A percentile compares a stretch with the other conserved stretches of the same genome.
Evolutionary conservation across 108 stramenopile species (phyloP).

Genomic region (Chaetoceros muelleri): DNA sequence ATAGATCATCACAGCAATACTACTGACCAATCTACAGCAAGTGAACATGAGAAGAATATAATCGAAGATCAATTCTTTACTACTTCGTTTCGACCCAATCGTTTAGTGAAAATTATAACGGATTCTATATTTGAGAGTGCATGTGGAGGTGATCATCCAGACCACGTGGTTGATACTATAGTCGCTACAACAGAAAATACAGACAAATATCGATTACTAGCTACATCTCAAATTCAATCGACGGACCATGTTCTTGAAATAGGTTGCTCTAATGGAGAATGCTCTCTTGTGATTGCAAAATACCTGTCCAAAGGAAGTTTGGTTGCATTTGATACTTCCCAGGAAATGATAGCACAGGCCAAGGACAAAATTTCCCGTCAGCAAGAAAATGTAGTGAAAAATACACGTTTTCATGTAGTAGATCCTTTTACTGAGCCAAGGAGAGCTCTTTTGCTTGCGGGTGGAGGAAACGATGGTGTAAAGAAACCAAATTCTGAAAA

Average conservation of each 20-base stretch:
- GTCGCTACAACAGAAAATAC: conserved; percentile 50
- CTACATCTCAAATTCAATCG: conserved; percentile 28
- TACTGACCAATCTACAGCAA: conserved; percentile 6
- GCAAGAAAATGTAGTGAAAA: conserved; percentile 3
- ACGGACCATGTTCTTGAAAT: conserved; percentile 66
- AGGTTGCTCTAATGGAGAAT: conserved; percentile 73
- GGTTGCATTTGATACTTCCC: conserved; percentile 68
- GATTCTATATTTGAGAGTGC: no score
- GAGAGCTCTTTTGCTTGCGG: conserved; percentile 19
- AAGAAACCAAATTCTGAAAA: conserved; percentile 5
- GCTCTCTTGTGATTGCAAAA: conserved; percentile 28
- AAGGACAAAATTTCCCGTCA: conserved; percentile 2
- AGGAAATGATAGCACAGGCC: conserved; percentile 44
- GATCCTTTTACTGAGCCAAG: conserved; percentile 61
- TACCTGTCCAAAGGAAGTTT: conserved; percentile 22
- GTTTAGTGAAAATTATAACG: no score
- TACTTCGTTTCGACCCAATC: conserved; percentile 4
- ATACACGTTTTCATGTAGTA: conserved; percentile 21
- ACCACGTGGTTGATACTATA: background rate
- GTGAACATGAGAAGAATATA: conserved; percentile 8
- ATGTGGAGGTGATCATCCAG: no score
- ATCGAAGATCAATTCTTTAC: conserved; percentile 11
- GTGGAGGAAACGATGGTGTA: conserved; percentile 3
- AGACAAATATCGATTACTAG: conserved; percentile 45
- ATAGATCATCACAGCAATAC: background rate